Percentiles rank a stretch among this genome's conserved stretches.
Conservation (phyloP, 2,329 filamentous ascomycete species). For the Ascochyta fabae region DNA sequence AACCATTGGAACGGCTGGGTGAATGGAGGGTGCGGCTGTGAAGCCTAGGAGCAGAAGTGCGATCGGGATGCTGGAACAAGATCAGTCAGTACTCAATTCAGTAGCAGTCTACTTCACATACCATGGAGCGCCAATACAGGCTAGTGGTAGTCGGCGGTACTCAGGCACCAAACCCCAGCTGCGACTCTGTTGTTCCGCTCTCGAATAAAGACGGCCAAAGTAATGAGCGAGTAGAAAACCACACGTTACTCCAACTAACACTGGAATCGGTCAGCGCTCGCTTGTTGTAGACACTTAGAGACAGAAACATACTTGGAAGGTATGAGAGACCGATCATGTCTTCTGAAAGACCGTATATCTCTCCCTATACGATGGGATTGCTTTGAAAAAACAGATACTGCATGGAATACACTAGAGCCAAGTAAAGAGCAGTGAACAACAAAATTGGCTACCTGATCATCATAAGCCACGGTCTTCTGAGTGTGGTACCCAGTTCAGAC, state of each 20-base stretch:
- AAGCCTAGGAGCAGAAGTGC: conserved; percentile 4
- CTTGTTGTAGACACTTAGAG: too few species aligned
- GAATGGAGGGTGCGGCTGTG: conserved; percentile 20
- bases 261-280: background rate
- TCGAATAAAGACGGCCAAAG: background rate
- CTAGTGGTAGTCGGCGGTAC: conserved; percentile 71
- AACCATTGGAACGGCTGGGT: conserved; percentile 37
- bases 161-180: conserved; percentile 56
- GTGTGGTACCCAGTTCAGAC: background rate
- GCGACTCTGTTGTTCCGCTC: background rate
- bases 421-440: conserved; percentile 69
- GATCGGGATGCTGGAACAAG: background rate
- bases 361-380: conserved; percentile 67
- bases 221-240: conserved; percentile 2
- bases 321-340: conserved; percentile 3
- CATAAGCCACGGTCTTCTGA: conserved; percentile 56
- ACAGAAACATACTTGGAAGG: conserved; percentile 2
- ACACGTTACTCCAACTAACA: conserved; percentile 2
- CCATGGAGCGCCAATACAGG: conserved; percentile 69
- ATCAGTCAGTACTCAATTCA: background rate
- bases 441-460: conserved; percentile 72
- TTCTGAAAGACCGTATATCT: background rate
- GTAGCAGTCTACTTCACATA: conserved; percentile 18
- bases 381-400: conserved; percentile 76
- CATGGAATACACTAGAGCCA: conserved; percentile 65